Evolutionary conservation across 768 basidiomycete species (phyloP), one percentile per base, ranked within the genome.

Genomic region (Neoboletus magnificus): DNA sequence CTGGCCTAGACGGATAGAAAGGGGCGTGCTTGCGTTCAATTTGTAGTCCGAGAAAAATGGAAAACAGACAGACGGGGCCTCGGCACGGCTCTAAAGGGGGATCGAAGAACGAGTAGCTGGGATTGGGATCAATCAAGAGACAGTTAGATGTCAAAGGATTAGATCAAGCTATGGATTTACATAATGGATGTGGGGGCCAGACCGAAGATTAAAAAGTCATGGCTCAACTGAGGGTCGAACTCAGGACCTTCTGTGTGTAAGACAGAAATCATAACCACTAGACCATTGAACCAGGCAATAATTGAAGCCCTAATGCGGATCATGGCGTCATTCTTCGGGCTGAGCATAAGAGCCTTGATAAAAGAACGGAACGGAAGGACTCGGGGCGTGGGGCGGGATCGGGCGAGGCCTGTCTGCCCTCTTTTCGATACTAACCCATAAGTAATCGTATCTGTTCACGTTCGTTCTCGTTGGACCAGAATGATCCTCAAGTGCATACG

Each of bases 241-340:
- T 71, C 70, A 71, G 70, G 70, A 71, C 70, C 70, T 71, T 71
- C 70, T 71, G 70, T 71, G 70, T 71, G 70, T 71, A 71, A 79
- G 79, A 80, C 77, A 78, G 76, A 79, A 74, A 78, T 77, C 76
- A 79, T 79, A 79, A 79, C 78, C 78, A 78, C 78, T 79, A 79
- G 76, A 77, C 78, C 76, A 81, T 77, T 80, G 78, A 76, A 79
- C 78, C 78, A 36, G 53, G 42, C 55, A 0, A 29, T 3, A 5
- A 1, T 5, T 0, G 0, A 0, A 0, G 3, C 3, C 4, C 0
- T 0, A 3, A 23, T 18, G 3, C 1, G 4, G 10, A 8, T 11
- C 32, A 56, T 41, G 7, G 33, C 30, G 11, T 30, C n/a, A 8
- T 20, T 4, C 7, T 1, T 13, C 30, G 7, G 16, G 1, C 11